Evolutionary conservation across 768 basidiomycete genomes (phyloP), one percentile per base, ranked within the genome.

Genomic region (Xerocomellus chrysenteron): DNA sequence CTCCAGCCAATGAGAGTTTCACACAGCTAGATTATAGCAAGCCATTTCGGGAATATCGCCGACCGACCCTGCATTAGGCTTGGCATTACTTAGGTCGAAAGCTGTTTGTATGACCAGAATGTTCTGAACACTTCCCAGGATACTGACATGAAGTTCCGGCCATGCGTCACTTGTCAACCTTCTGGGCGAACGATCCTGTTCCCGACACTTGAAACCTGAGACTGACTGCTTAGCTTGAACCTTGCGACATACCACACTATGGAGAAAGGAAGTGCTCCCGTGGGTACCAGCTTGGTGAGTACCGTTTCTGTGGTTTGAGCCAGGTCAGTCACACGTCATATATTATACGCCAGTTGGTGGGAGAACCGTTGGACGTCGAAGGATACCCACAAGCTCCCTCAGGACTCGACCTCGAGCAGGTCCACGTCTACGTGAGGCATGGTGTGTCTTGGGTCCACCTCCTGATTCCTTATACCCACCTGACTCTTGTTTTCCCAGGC

Each of bases 371-470:
- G 17, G 84, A 90, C 50, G 82, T 84, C 1, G 76, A 84, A 24
- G 71, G 72, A 9, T 91, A 91, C 65, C 82, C 84, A 4, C 66
- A 75, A 35, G 79, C 84, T 0, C 88, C 88, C 2, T 55, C 69
- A 2, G 79, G 73, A 26, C 75, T 91, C 17, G 56, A 76, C 60
- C 74, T 91, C 40, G 79, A 86, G 66, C 89, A 90, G 67, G 87
- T 91, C 12, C 86, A 91, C 67, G 70, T 90, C 39, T 91, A 83
- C 64, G 81, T 88, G 5, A 78, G 90, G 26, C 90, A 92, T 68
- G 89, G 89, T 88, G 54, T 47, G 83, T 74, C 52, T 36, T 35
- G 17, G 2, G 4, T 14, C 32, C 26, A 19, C 21, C 42, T 46
- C 12, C 14, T 26, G 26, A 17, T 37, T 36, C 19, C 28, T 26